These are phyloP conservation scores for Rhododendron vialii DNA, from an alignment of 148 eudicot genomes.

Conservation along the genomic window DNA sequence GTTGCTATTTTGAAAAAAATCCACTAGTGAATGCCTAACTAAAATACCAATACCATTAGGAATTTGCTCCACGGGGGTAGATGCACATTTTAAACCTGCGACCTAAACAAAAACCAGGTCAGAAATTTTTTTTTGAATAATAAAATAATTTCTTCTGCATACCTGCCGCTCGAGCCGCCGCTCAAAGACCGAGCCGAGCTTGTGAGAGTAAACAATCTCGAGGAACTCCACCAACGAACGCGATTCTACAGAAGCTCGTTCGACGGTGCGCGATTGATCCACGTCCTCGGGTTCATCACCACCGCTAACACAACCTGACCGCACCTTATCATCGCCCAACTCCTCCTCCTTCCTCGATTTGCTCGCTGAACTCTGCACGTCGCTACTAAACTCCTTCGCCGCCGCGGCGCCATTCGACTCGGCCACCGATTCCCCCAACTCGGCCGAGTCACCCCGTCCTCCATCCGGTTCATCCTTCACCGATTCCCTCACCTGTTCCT, in stretches of 20 bases:
- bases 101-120: no score
- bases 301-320: constrained; percentile 9
- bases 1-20: no score
- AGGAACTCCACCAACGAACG: constrained; percentile 44
- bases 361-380: constrained; percentile 57
- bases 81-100: no score
- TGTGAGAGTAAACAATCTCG: constrained; percentile 35
- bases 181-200: constrained; percentile 39
- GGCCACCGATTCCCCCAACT: constrained; percentile 37
- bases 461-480: constrained; percentile 21
- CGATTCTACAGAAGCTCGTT: constrained; percentile 13
- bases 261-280: constrained; percentile 26
- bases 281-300: constrained; percentile 23
- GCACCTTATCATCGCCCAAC: constrained; percentile 13
- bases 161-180: constrained; percentile 52
- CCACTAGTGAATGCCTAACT: no score
- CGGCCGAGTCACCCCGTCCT: constrained; percentile 26
- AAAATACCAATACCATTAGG: no score
- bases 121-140: no score
- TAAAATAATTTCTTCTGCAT: background rate
- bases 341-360: constrained; percentile 30
- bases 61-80: no score
- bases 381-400: constrained; percentile 23
- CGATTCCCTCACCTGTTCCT: constrained; percentile 13
- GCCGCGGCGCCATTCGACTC: constrained; percentile 29